These are phyloP conservation scores for Macadamia integrifolia DNA, from an alignment of 164 flowering plant species.

Conservation along the genomic window DNA sequence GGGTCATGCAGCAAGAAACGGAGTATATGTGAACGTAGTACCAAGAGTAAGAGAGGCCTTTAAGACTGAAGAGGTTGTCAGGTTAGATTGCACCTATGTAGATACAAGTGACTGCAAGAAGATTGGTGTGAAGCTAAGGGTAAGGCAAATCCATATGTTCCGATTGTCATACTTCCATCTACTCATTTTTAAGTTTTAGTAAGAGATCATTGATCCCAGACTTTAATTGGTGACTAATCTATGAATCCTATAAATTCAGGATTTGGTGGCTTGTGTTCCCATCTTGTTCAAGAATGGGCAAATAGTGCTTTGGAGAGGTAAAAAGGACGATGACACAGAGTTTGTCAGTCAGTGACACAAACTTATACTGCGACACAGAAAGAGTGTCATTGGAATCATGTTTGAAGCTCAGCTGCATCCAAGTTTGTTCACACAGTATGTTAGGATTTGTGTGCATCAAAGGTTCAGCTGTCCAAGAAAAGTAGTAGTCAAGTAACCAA, in stretches of 20 bases:
- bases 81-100: conserved; percentile 73
- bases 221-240: neutral
- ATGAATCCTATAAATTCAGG: conserved; percentile 38
- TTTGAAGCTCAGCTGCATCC: no score
- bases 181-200: neutral
- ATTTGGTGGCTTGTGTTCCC: conserved; percentile 94
- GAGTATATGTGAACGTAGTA: conserved; percentile 86
- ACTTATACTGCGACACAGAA: no score
- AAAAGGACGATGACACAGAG: conserved; percentile 19
- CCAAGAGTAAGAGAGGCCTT: conserved; percentile 74
- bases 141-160: conserved; percentile 16
- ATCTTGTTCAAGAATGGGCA: conserved; percentile 80
- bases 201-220: no score
- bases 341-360: conserved; percentile 1
- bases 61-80: conserved; percentile 64
- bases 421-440: no score
- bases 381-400: no score
- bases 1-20: conserved; percentile 65
- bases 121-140: conserved; percentile 86
- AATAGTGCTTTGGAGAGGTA: conserved; percentile 84
- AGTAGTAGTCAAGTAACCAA: no score
- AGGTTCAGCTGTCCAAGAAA: no score
- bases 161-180: neutral
- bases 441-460: no score
- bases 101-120: conserved; percentile 81